Conservation (phyloP, 2,329 filamentous ascomycete genomes). For the Alternaria sp. region DNA sequence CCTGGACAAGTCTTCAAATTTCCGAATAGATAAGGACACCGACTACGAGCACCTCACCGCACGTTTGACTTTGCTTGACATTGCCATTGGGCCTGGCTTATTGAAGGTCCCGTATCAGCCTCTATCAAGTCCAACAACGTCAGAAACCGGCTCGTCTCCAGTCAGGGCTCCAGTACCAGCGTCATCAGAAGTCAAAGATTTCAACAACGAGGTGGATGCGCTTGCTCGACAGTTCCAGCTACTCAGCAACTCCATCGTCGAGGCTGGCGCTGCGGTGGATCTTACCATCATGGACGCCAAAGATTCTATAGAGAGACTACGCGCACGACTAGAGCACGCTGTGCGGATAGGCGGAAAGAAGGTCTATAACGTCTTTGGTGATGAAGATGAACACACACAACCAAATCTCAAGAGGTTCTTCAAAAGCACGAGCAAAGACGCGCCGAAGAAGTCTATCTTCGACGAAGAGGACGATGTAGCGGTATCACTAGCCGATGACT, state of each 20-base stretch:
- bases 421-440: background rate
- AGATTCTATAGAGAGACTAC: conserved; percentile 74
- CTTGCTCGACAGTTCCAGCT: conserved; percentile 59
- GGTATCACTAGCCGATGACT: background rate
- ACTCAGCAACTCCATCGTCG: conserved; percentile 69
- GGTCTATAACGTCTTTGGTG: conserved; percentile 46
- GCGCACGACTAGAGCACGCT: conserved; percentile 72
- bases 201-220: conserved; percentile 74
- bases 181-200: conserved; percentile 55
- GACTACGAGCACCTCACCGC: conserved; percentile 74
- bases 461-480: conserved; percentile 12
- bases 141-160: conserved; percentile 23
- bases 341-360: conserved; percentile 66
- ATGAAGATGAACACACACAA: conserved; percentile 60
- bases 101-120: conserved; percentile 40
- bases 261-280: conserved; percentile 66
- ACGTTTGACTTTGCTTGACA: conserved; percentile 71
- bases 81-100: conserved; percentile 72
- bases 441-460: conserved; percentile 13
- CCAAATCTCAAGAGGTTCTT: conserved; percentile 36
- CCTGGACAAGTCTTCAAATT: conserved; percentile 52
- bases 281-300: conserved; percentile 76
- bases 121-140: conserved; percentile 32
- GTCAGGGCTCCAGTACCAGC: conserved; percentile 15
- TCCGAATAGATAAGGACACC: conserved; percentile 61